Conservation (phyloP, 1,284 basidiomycete genomes). For the Ceratorhiza oryzae-sativae region DNA sequence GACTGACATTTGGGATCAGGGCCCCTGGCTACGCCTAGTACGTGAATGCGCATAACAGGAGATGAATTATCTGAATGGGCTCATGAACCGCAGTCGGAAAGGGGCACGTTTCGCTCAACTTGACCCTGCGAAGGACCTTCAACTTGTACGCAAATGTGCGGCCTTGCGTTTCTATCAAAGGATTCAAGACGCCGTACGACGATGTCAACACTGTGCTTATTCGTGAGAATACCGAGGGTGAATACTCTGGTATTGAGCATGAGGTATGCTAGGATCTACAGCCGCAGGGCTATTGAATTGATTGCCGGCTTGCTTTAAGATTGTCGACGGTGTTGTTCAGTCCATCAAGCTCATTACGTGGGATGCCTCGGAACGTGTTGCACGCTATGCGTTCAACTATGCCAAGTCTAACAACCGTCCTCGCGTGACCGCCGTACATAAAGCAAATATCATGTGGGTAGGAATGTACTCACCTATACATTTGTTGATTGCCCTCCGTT, state of each 20-base stretch:
- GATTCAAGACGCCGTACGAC: slow-evolving; percentile 98
- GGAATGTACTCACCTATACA: background rate
- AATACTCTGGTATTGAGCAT: slow-evolving; percentile 99
- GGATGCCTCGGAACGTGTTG: slow-evolving; percentile 98
- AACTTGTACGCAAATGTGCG: slow-evolving; percentile 98
- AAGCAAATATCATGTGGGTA: slow-evolving; percentile 96
- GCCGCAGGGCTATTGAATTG: background rate
- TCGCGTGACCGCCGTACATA: slow-evolving; percentile 98
- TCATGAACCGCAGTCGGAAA: slow-evolving; percentile 78
- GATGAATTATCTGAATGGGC: background rate
- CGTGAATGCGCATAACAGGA: slow-evolving; percentile 45
- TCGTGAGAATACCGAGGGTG: slow-evolving; percentile 99
- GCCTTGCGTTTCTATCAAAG: slow-evolving; percentile 94
- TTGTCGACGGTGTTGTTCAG: slow-evolving; percentile 98
- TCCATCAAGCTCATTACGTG: slow-evolving; percentile 99
- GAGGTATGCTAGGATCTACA: slow-evolving; percentile 64
- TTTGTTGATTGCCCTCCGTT: background rate
- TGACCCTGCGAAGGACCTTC: slow-evolving; percentile 96
- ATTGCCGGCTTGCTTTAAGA: slow-evolving; percentile 53
- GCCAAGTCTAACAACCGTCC: slow-evolving; percentile 87
- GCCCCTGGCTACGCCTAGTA: slow-evolving; percentile 93
- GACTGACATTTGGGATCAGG: slow-evolving; percentile 56
- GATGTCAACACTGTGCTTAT: slow-evolving; percentile 98
- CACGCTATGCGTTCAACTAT: slow-evolving; percentile 98
- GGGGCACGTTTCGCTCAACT: slow-evolving; percentile 97